Percentiles rank a stretch among this genome's conserved stretches.
Conservation (phyloP, 306 rosid genomes). For the Casuarina glauca region DNA sequence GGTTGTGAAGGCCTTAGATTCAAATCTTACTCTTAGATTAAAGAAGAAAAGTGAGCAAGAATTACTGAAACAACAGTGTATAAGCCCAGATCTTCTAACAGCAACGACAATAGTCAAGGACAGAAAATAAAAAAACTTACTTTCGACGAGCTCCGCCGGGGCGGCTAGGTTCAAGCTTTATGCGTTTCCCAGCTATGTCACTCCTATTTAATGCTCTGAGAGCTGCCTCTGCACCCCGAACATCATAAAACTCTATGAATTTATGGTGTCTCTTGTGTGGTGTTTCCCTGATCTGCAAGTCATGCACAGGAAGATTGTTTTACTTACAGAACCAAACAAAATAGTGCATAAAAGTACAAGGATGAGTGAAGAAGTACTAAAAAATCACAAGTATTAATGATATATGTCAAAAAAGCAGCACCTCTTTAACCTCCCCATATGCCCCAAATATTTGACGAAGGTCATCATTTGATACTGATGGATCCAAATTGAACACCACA, state of each 20-base stretch:
- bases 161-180: constrained; percentile 96
- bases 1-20: not conserved
- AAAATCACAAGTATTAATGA: constrained; percentile 5
- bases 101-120: not conserved
- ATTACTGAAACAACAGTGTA: not conserved
- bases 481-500: constrained; percentile 91
- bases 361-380: not conserved
- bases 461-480: constrained; percentile 89
- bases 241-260: constrained; percentile 86
- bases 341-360: constrained; percentile 16
- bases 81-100: not conserved
- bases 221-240: constrained; percentile 92
- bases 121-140: constrained; percentile 43
- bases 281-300: constrained; percentile 89
- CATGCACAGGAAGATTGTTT: constrained; percentile 9
- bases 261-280: constrained; percentile 96
- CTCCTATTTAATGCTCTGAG: constrained; percentile 85
- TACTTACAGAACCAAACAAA: constrained; percentile 8
- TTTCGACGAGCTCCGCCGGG: constrained; percentile 98
- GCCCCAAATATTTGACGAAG: constrained; percentile 90
- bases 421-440: constrained; percentile 97
- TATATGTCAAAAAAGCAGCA: constrained; percentile 25
- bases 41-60: not conserved
- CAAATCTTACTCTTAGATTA: not conserved
- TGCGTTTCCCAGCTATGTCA: constrained; percentile 95